phyloP scores from a whole-genome alignment of 768 basidiomycete species.

The Boletus pseudopeckii region DNA sequence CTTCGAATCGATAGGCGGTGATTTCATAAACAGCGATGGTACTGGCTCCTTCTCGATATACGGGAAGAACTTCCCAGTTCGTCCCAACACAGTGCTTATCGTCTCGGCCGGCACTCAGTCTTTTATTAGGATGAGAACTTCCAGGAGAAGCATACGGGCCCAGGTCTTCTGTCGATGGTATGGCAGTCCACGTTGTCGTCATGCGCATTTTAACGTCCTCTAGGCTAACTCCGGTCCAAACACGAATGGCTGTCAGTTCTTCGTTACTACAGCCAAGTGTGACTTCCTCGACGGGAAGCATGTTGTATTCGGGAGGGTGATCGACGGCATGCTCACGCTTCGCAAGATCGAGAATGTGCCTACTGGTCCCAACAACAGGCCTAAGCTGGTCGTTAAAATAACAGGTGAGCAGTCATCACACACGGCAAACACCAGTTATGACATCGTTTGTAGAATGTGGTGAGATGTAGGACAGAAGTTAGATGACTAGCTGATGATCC shows the following conservation, averaged over 20 bases:
- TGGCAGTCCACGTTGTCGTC: conserved; percentile 4
- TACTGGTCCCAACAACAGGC: conserved; percentile 85
- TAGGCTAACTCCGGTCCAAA: conserved; percentile 94
- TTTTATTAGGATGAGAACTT: conserved; percentile 86
- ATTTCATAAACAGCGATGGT: conserved; percentile 92
- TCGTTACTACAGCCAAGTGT: conserved; percentile 92
- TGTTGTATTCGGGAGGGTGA: conserved; percentile 87
- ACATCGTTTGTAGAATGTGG: conserved; percentile 45
- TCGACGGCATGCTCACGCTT: conserved; percentile 92
- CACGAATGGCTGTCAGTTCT: conserved; percentile 98
- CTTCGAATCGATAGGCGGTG: conserved; percentile 59
- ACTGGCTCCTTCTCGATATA: conserved; percentile 98
- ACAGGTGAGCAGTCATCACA: conserved; percentile 50
- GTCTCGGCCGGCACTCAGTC: not conserved
- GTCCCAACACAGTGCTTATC: conserved; percentile 15
- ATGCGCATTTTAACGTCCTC: conserved; percentile 1
- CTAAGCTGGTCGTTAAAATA: conserved; percentile 86
- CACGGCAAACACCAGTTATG: not conserved
- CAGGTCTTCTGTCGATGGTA: conserved; percentile 92
- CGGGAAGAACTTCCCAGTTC: conserved; percentile 86
- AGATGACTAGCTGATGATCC: not conserved
- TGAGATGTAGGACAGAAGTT: conserved; percentile 45
- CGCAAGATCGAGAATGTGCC: conserved; percentile 96
- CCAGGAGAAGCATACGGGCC: conserved; percentile 77
- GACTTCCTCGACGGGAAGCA: conserved; percentile 96